Base-by-base conservation (phyloP, 2,329 filamentous ascomycete genomes). In the Botrytis sinoallii region DNA sequence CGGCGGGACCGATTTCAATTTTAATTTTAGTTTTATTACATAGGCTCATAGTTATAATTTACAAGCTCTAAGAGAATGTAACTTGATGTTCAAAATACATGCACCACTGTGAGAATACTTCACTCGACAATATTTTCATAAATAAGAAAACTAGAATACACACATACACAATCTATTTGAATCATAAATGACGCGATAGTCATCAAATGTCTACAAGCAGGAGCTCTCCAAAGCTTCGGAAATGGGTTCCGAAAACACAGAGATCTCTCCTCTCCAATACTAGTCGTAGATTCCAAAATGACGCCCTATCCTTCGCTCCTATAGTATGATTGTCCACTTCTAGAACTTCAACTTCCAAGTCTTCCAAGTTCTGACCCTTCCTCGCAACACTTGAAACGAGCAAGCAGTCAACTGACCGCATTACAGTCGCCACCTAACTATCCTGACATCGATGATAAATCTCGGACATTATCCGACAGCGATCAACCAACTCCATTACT, bases 61-160 rank as follows among this genome's bases (percentile, higher is more conserved):
- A 32, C 3, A 32, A 29, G 7, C n/a, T 29, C 3, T 18, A 7
- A 57, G 14, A 57, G 14, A 9, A 18, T 29, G 9, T 8, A 9
- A 57, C 14, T 18, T 4, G 6, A 57, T 57, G 0, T 57, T 9
- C 14, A 8, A 18, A 57, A 18, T 29, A 14, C 7, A 18, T 25
- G 22, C 22, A 48, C 46, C 9, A 3, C 52, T 55, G 4, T 57
- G 52, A 32, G n/a, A 57, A 9, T 32, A 29, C 14, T 57, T 29
- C 14, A 7, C 14, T 18, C 3, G 3, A 9, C 3, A 29, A 32
- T 3, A 16, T 1, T 6, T 57, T 57, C n/a, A 57, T 18, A 3
- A 14, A 18, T 29, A 1, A 57, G 3, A 18, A 18, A 7, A 4
- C 18, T 4, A 2, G 48, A 55, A n/a, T 7, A 0, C 5, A n/a